phyloP scores from a whole-genome alignment of 306 rosid species.

The Glycine soja region DNA sequence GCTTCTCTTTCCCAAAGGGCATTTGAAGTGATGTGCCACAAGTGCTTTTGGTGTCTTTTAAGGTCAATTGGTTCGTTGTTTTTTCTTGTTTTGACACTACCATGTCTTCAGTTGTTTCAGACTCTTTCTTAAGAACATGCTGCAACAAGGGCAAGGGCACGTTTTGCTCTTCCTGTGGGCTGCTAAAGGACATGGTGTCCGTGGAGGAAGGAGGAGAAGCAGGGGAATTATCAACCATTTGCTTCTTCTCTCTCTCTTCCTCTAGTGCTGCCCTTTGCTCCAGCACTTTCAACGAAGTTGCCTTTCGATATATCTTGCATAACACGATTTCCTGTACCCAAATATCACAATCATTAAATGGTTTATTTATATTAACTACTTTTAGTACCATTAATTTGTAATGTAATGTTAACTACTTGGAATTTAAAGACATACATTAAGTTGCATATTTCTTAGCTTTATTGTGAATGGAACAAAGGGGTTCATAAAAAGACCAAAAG shows the following conservation, averaged over 20 bases:
- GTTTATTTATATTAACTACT: neutral
- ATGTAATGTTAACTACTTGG: no score
- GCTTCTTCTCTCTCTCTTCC: slow-evolving; percentile 64
- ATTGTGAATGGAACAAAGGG: neutral
- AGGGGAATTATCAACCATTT: slow-evolving; percentile 51
- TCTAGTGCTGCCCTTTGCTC: slow-evolving; percentile 89
- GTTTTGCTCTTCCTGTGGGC: slow-evolving; percentile 49
- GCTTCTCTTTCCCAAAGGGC: slow-evolving; percentile 52
- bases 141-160: slow-evolving; percentile 33
- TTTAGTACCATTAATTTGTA: neutral
- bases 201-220: slow-evolving; percentile 66
- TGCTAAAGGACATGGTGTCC: slow-evolving; percentile 60
- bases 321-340: slow-evolving; percentile 76
- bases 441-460: neutral
- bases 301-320: slow-evolving; percentile 93
- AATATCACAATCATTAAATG: neutral
- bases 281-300: slow-evolving; percentile 92
- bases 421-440: neutral
- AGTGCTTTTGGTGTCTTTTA: slow-evolving; percentile 40
- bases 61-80: neutral
- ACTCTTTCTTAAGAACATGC: slow-evolving; percentile 57
- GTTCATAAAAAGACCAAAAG: neutral
- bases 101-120: slow-evolving; percentile 50
- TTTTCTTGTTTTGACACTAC: slow-evolving; percentile 34
- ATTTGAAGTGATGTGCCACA: slow-evolving; percentile 50